Conservation (phyloP, 192 early-diverging fungal genomes). For the Pilobolus umbonatus region DNA sequence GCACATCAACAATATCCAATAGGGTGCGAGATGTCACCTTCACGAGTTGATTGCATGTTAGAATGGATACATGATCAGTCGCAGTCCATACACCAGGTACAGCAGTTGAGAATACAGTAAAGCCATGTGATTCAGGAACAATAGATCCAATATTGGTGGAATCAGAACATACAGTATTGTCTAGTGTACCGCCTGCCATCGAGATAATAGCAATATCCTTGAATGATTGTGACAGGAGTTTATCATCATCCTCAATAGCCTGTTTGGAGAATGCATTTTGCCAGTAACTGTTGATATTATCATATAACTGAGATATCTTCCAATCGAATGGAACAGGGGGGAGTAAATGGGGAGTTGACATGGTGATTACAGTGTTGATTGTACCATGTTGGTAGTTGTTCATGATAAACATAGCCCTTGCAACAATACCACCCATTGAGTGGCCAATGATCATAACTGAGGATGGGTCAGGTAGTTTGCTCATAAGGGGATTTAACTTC, state of each 20-base stretch:
- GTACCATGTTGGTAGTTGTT: constrained; percentile 66
- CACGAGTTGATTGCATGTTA: constrained; percentile 91
- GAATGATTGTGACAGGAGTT: constrained; percentile 19
- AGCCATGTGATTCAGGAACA: constrained; percentile 62
- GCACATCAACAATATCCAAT: constrained; percentile 60
- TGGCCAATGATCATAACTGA: constrained; percentile 87
- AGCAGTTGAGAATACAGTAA: constrained; percentile 74
- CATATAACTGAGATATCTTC: constrained; percentile 63
- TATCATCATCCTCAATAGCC: constrained; percentile 6
- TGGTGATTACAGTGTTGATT: constrained; percentile 77
- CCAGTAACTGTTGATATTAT: constrained; percentile 70
- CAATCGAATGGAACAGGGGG: constrained; percentile 75
- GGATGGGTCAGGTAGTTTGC: constrained; percentile 42
- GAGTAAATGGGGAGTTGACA: constrained; percentile 81
- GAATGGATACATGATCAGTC: constrained; percentile 76
- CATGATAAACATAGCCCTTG: constrained; percentile 67
- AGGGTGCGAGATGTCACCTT: constrained; percentile 56
- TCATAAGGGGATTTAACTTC: constrained; percentile 12
- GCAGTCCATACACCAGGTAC: constrained; percentile 86
- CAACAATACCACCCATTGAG: constrained; percentile 95
- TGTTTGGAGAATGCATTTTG: constrained; percentile 33
- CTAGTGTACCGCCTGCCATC: constrained; percentile 84
- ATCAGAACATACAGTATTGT: constrained; percentile 83
- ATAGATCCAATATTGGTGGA: constrained; percentile 65
- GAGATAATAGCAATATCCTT: constrained; percentile 71